Evolutionary conservation across 2,329 filamentous ascomycete genomes (phyloP).

Genomic region (Sporothrix mexicana): DNA sequence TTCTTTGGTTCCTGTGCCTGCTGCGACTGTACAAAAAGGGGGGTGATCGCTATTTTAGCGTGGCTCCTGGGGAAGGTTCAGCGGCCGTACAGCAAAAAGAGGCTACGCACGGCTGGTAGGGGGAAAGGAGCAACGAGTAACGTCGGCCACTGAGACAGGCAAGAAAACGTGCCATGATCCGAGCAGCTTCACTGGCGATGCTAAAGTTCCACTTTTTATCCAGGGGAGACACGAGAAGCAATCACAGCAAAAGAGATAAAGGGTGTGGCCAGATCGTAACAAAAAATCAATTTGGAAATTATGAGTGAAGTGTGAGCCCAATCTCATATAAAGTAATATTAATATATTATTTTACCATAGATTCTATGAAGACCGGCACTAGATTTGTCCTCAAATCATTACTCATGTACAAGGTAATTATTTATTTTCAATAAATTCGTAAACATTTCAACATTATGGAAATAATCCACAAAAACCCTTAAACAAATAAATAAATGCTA

Average conservation of each 20-base stretch:
- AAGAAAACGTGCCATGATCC: slow-evolving; percentile 27
- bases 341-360: no score
- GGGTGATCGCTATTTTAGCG: slow-evolving; percentile 24
- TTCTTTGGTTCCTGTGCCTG: neutral
- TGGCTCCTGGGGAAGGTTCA: neutral
- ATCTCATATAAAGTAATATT: no score
- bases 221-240: neutral
- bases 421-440: no score
- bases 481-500: no score
- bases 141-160: neutral
- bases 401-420: no score
- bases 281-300: neutral
- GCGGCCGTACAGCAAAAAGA: neutral
- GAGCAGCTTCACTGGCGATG: slow-evolving; percentile 28
- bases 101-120: neutral
- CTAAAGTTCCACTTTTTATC: slow-evolving; percentile 7
- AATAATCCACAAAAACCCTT: no score
- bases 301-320: no score
- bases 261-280: neutral
- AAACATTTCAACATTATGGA: no score
- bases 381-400: no score
- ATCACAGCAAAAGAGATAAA: neutral
- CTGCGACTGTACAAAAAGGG: neutral
- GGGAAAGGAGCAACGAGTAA: no score
- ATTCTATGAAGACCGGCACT: no score